Base-by-base conservation (phyloP, 495 filamentous ascomycete genomes). In the Pyronema omphalodes region DNA sequence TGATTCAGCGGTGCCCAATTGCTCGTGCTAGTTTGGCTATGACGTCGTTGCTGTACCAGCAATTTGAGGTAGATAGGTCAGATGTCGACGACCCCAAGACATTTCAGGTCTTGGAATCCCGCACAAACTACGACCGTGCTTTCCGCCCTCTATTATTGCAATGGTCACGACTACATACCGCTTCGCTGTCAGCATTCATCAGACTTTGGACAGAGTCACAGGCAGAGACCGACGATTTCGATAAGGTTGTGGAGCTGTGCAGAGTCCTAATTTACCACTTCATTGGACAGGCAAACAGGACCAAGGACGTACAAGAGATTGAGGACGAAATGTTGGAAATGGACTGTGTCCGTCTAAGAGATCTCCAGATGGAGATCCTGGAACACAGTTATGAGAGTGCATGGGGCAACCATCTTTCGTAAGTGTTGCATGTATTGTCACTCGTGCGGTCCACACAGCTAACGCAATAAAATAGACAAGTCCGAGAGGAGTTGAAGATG, bases 81-180 rank as follows among this genome's bases (percentile, higher is more conserved):
- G 86, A 91, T 51, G 69, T 82, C 54, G 84, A 89, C 56, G 88
- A 94, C 58, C 71, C 76, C 5, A 84, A 86, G 65, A 79, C 73
- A 9, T 91, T 88, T 57, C 72, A 84, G 55, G 67, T 81, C 3
- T 67, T 91, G 44, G 89, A 94, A 55, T 84, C 84, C 17, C 76
- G 78, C 18, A 77, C 82, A 33, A 79, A 84, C 43, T 77, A 93
- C 58, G 91, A 99, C 66, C 83, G 79, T 63, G 68, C 93, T 17
- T 96, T 95, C 71, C 79, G 79, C 19, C 93, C 91, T 0, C 68
- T 95, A 45, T 71, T 96, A 37, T 73, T 99, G 29, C 93, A 96
- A 57, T 99, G 91, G 91, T 87, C 86, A 4, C 73, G 86, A n/a
- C 67, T 99, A n/a, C 91, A 99, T 66, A 83, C 83, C 2, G 83